phyloP scores from a whole-genome alignment of 1,284 basidiomycete species.

The Ganoderma resinaceum region DNA sequence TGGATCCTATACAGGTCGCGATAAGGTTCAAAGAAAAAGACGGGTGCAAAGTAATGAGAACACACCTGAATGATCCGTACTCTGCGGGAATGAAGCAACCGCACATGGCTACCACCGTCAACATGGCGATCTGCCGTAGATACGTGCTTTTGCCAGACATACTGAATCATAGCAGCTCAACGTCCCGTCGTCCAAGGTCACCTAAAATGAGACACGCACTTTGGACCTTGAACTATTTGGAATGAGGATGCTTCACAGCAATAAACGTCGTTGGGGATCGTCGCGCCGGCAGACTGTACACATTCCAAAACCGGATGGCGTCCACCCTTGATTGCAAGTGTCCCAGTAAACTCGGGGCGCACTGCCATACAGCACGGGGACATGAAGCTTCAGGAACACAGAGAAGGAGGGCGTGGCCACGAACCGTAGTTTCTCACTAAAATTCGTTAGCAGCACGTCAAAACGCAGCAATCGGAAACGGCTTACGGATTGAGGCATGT shows the following conservation, averaged over 20 bases:
- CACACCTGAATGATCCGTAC: constrained; percentile 83
- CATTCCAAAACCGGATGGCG: constrained; percentile 88
- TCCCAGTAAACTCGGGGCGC: constrained; percentile 87
- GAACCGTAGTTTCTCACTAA: constrained; percentile 78
- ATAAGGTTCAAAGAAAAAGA: neutral
- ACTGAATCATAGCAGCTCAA: constrained; percentile 4
- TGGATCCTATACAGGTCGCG: constrained; percentile 60
- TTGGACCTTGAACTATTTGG: constrained; percentile 89
- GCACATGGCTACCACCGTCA: constrained; percentile 87
- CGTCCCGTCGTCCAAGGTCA: neutral
- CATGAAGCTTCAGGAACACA: neutral
- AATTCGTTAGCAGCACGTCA: neutral
- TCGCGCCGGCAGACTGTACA: constrained; percentile 68
- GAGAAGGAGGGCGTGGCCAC: constrained; percentile 11
- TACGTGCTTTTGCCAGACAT: constrained; percentile 89
- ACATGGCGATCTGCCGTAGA: constrained; percentile 84
- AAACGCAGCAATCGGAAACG: neutral
- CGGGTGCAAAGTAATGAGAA: neutral
- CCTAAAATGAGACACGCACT: constrained; percentile 56
- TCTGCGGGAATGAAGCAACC: constrained; percentile 93
- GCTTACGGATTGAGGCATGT: constrained; percentile 77
- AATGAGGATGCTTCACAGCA: constrained; percentile 83
- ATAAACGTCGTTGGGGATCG: constrained; percentile 89
- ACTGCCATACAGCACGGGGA: constrained; percentile 51
- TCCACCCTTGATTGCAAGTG: constrained; percentile 85